Evolutionary conservation across 371 early-diverging fungal species (phyloP), one percentile per base, ranked within the genome.

Genomic region (Mortierella sp.): DNA sequence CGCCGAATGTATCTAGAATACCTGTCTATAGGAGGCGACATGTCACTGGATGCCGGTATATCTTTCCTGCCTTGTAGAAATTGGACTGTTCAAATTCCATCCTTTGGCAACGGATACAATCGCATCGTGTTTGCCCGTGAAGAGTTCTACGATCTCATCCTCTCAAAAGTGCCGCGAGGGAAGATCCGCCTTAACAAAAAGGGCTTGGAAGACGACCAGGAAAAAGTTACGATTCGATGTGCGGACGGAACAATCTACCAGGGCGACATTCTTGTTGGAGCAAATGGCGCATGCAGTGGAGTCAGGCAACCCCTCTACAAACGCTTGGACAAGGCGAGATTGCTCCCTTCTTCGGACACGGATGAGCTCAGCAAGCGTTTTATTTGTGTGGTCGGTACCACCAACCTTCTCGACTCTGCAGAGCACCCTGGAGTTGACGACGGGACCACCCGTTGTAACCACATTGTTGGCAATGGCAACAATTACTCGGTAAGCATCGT

Each of bases 241-340:
- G 28, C 75, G 1, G 70, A 75, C 53, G 50, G 37, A 14, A 34
- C 48, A 28, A 69, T 51, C 10, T 37, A 51, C 40, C 19, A 26
- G 9, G 75, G 69, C 11, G 75, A 75, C 26, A 50, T 75, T 51
- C 51, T 69, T 24, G 69, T 75, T 5, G 75, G 75, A 1, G 69
- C 75, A 9, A 70, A 75, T 26, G 75, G 75, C 3, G 75, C 51
- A 11, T 69, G 69, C 50, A 67, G 67, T 19, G 53, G 51, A 9
- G 69, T 69, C 16, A 69, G 75, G 0, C 69, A 75, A 34, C 14
- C 37, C 31, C 50, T 75, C n/a, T 69, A 69, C 69, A 53, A 75
- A 51, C 53, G 69, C 14, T 4, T 75, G 69, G 54, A 69, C 14
- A 34, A 51, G n/a, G 37, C 48, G 4, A 70, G 43, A 0, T 19